phyloP scores from a whole-genome alignment of 768 basidiomycete species.

The Hypsizygus marmoreus region DNA sequence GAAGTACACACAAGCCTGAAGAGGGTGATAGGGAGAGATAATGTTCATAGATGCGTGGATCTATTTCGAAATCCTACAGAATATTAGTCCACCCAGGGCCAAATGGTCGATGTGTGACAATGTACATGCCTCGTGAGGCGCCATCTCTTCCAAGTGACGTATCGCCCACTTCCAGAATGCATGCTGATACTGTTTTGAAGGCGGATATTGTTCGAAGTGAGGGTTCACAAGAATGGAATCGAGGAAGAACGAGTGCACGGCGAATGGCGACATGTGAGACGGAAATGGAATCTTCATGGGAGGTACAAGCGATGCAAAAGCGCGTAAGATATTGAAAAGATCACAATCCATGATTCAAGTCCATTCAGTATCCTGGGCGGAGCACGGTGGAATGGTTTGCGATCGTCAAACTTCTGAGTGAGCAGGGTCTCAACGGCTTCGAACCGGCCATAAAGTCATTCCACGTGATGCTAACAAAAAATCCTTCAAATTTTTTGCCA shows the following conservation, averaged over 20 bases:
- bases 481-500: constrained; percentile 33
- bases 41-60: constrained; percentile 63
- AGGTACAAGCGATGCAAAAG: constrained; percentile 54
- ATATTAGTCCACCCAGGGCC: constrained; percentile 2
- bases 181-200: constrained; percentile 62
- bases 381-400: not conserved
- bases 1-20: constrained; percentile 31
- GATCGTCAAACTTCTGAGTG: not conserved
- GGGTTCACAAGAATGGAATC: constrained; percentile 48
- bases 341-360: too few species aligned
- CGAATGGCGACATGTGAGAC: constrained; percentile 29
- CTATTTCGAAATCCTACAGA: constrained; percentile 59
- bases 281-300: constrained; percentile 46
- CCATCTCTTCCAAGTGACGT: constrained; percentile 48
- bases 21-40: constrained; percentile 52
- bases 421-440: not conserved
- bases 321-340: constrained; percentile 47
- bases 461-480: constrained; percentile 33
- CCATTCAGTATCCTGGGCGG: too few species aligned
- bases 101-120: constrained; percentile 1
- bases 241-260: constrained; percentile 60
- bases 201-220: constrained; percentile 61
- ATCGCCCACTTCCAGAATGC: constrained; percentile 78
- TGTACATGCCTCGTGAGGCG: constrained; percentile 47
- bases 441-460: constrained; percentile 21